Base-by-base conservation (phyloP, 371 early-diverging fungal species). In the Furculomyces boomerangus region DNA sequence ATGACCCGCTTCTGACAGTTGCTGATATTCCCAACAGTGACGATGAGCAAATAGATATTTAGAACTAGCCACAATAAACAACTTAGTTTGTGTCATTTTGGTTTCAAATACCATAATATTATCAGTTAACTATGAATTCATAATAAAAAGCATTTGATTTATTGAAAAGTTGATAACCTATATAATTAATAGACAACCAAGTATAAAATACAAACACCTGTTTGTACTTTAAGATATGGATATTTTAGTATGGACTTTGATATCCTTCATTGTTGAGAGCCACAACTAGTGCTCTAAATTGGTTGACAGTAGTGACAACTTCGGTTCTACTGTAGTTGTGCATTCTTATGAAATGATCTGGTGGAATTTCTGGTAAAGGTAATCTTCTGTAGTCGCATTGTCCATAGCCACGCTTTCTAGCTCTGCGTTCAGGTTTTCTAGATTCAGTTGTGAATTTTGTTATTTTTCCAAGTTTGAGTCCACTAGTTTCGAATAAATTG, bases 1-100 rank as follows among this genome's bases (percentile, higher is more conserved):
- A 81, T 57, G 95, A 94, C 60, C 90, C 90, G 22, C 62, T 94
- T 37, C 62, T 94, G 58, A 20, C 31, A 31, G 18, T 30, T 24
- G 5, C 30, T 7, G 30, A 25, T 18, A n/a, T 3, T 18, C 30
- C 27, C 30, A n/a, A 27, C 24, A 22, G 24, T n/a, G 50, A 49
- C 18, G 27, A 49, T n/a, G 50, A 49, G 22, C 13, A 45, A 26
- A n/a, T n/a, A n/a, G n/a, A n/a, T n/a, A n/a, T n/a, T n/a, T n/a
- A n/a, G n/a, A n/a, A n/a, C n/a, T n/a, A n/a, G n/a, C n/a, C n/a
- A n/a, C n/a, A n/a, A n/a, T n/a, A n/a, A n/a, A n/a, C n/a, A n/a
- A n/a, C n/a, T n/a, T n/a, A n/a, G n/a, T n/a, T n/a, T n/a, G n/a
- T n/a, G n/a, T n/a, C n/a, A n/a, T n/a, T n/a, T n/a, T n/a, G n/a